Base-by-base conservation (phyloP, 192 early-diverging fungal species). In the Backusella psychrophila region DNA sequence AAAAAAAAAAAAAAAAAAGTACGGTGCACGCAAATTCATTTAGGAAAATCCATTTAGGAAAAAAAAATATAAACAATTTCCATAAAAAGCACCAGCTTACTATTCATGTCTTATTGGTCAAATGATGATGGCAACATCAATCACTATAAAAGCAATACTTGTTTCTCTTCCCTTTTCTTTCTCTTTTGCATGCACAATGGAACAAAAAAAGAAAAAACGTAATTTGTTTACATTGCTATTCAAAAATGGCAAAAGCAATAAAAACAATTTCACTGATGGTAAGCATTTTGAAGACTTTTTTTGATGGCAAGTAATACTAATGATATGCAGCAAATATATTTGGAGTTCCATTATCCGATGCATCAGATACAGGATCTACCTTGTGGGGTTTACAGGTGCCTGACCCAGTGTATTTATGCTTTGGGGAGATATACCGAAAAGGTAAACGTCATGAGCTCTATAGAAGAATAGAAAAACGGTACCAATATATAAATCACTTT, bases 401-500 rank as follows among this genome's bases (percentile, higher is more conserved):
- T n/a, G 73, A 75, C 29, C 73, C 73, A 15, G 81, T 82, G 4
- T 34, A 78, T 68, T 66, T 65, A 8, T 82, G 81, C 69, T 82
- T 78, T 65, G 53, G 49, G 4, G 81, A 82, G 39, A 78, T 82
- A 34, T 35, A 67, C 9, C 67, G 56, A 52, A 70, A 75, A 65
- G 77, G 77, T 68, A 70, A 70, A 26, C 4, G 29, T 29, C 14
- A 8, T 56, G 52, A 56, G 46, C 46, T 52, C 19, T n/a, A 52
- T 19, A 52, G 19, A 6, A 52, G n/a, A 52, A 52, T 0, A 52
- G 33, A 33, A 33, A 33, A 33, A 29, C 33, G 33, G 3, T 19
- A 52, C 38, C 38, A 39, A 3, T 9, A 39, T 39, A 21, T 53
- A 44, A 12, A 70, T 44, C 42, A 0, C 4, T 44, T 44, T 42